Evolutionary conservation across 495 filamentous ascomycete genomes (phyloP).

Genomic region (Extremus antarcticus): DNA sequence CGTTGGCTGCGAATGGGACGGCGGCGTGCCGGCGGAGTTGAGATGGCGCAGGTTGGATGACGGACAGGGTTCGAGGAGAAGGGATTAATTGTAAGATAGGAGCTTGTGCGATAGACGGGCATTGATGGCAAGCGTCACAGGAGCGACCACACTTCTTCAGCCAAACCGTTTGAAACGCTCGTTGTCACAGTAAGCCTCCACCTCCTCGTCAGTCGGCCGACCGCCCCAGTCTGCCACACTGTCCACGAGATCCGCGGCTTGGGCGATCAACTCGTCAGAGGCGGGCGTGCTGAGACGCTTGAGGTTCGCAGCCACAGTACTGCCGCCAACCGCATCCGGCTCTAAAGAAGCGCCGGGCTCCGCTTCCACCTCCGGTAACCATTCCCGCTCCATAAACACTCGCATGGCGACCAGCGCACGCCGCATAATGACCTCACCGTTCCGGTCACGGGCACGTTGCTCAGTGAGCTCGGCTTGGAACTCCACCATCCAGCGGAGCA

Average conservation of each 20-base stretch:
- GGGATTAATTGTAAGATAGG: no score
- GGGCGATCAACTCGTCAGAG: conserved; percentile 17
- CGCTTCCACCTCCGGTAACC: conserved; percentile 14
- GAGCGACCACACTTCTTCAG: no score
- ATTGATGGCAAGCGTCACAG: no score
- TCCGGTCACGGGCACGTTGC: conserved; percentile 17
- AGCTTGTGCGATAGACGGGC: no score
- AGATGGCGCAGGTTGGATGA: no score
- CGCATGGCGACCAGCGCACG: conserved; percentile 42
- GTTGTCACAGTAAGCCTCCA: conserved; percentile 34
- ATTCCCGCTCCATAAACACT: conserved; percentile 41
- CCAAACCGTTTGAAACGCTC: conserved; percentile 1
- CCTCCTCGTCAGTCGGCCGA: conserved; percentile 45
- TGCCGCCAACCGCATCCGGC: background rate
- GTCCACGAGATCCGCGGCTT: conserved; percentile 36
- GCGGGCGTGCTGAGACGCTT: conserved; percentile 10
- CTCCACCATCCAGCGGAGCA: conserved; percentile 22
- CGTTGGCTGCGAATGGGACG: no score
- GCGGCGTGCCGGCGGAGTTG: no score
- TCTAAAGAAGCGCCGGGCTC: background rate
- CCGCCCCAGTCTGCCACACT: conserved; percentile 34
- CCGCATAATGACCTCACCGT: conserved; percentile 38
- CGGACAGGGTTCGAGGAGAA: no score
- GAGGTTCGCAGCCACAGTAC: background rate
- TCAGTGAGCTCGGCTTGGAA: conserved; percentile 15